Evolutionary conservation across 352 stramenopile genomes (phyloP), one percentile per base, ranked within the genome.

Genomic region (Globisporangium iwayamae): DNA sequence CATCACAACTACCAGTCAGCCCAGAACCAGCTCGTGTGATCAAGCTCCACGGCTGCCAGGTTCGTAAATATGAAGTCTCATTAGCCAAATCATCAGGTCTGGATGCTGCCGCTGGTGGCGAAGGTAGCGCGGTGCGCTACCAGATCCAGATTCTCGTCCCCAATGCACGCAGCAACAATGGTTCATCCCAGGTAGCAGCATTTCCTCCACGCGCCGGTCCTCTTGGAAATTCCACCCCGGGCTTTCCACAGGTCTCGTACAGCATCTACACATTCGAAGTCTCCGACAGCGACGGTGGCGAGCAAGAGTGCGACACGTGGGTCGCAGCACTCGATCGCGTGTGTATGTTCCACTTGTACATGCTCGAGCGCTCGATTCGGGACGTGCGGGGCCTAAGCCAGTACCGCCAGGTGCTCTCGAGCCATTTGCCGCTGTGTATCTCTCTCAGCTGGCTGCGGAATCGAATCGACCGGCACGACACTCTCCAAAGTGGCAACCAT

Each of bases 391-490:
- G 43, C 18, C 14, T 60, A 66, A 69, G 69, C 1, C 67, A 66
- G 16, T 92, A 89, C 63, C 71, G 77, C 11, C 62, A 81, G 10
- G 71, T 79, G 2, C 65, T 92, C 6, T 54, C 59, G 9, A 61
- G 46, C 0, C 66, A 76, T 57, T 85, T 88, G 25, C 83, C 83
- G 4, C 67, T 92, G 2, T 76, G 58, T 18, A 69, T 92, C 14
- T 75, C 83, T 2, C 63, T 92, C 3, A 79, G 57, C 32, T 92
- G 83, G 83, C 71, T 89, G 9, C 77, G 79, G 10, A 87, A 84
- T 55, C 73, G 79, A 8, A 70, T 87, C 25, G 83, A 89, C 41
- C 75, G 74, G 30, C 39, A 51, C 14, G 73, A 74, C 59, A 64
- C 11, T 1, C 43, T 45, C 34, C 16, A 34, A 28, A 22, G 60